Conservation (phyloP, 2,329 filamentous ascomycete species). For the Pseudogymnoascus verrucosus region DNA sequence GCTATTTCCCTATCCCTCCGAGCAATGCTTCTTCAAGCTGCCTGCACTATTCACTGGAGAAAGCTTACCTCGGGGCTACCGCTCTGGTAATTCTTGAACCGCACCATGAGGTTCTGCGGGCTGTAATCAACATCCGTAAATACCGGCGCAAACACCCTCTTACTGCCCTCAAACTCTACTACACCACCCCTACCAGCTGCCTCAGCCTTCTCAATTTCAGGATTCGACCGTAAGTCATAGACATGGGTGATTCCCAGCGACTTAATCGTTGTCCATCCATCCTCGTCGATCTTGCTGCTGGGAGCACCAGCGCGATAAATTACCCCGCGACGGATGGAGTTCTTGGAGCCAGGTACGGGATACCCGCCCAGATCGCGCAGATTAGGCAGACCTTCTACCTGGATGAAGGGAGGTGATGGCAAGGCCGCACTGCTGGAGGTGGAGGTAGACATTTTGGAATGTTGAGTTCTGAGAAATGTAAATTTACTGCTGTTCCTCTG, state of each 20-base stretch:
- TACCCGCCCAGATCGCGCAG: slow-evolving; percentile 62
- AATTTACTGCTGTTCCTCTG: background rate
- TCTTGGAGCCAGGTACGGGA: slow-evolving; percentile 29
- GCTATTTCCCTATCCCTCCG: background rate
- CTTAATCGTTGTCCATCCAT: background rate
- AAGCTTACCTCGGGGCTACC: slow-evolving; percentile 37
- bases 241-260: slow-evolving; percentile 57
- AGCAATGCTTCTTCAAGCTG: background rate
- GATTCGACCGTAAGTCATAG: slow-evolving; percentile 59
- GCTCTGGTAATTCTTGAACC: slow-evolving; percentile 52
- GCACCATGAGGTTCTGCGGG: slow-evolving; percentile 53
- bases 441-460: slow-evolving; percentile 14
- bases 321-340: slow-evolving; percentile 41
- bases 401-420: slow-evolving; percentile 40
- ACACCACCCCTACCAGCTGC: slow-evolving; percentile 30
- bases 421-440: slow-evolving; percentile 13
- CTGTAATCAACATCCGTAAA: slow-evolving; percentile 54
- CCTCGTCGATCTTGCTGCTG: background rate
- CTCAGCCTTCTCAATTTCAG: slow-evolving; percentile 46
- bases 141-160: slow-evolving; percentile 54
- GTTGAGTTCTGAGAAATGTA: background rate
- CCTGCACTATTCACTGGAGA: slow-evolving; percentile 6
- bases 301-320: slow-evolving; percentile 65
- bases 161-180: slow-evolving; percentile 42
- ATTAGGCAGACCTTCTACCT: slow-evolving; percentile 54